These are phyloP conservation scores for Podospora pseudocomata DNA, from an alignment of 495 filamentous ascomycete genomes.

Conservation along the genomic window DNA sequence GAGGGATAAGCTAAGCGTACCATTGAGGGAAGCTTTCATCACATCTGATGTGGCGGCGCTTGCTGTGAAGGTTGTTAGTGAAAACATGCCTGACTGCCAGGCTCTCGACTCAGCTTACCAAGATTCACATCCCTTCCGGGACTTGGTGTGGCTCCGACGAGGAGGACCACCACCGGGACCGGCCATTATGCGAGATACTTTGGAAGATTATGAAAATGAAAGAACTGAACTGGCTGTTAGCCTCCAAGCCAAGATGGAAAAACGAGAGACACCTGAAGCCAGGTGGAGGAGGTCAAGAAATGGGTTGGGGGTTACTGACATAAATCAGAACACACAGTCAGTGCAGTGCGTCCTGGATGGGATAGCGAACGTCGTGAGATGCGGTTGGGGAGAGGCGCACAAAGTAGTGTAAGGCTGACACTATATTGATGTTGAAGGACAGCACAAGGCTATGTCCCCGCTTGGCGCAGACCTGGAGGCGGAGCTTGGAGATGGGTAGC, in stretches of 20 bases:
- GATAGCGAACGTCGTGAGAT: constrained; percentile 40
- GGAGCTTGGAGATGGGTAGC: constrained; percentile 9
- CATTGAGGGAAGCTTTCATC: constrained; percentile 98
- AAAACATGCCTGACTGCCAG: constrained; percentile 22
- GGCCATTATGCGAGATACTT: constrained; percentile 58
- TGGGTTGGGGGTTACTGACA: constrained; percentile 29
- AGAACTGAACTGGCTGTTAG: constrained; percentile 33
- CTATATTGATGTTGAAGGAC: constrained; percentile 16
- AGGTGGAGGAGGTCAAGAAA: not conserved
- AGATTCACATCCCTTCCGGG: constrained; percentile 92
- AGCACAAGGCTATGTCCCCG: constrained; percentile 14
- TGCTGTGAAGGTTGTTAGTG: constrained; percentile 39
- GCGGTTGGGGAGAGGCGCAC: constrained; percentile 26
- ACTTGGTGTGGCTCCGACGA: constrained; percentile 89
- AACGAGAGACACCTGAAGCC: not conserved
- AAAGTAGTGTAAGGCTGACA: constrained; percentile 22
- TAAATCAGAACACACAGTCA: constrained; percentile 38
- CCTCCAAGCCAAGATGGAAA: not conserved
- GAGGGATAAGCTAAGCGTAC: constrained; percentile 48
- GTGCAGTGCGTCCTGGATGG: constrained; percentile 23
- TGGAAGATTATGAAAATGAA: constrained; percentile 34
- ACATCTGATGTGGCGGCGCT: constrained; percentile 94
- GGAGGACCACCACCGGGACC: constrained; percentile 70
- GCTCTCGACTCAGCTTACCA: constrained; percentile 48
- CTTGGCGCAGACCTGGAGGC: constrained; percentile 11